A percentile compares a stretch with the other conserved stretches of the same genome.
phyloP scores from a whole-genome alignment of 2,329 filamentous ascomycete species.

The Xylaria sp. region DNA sequence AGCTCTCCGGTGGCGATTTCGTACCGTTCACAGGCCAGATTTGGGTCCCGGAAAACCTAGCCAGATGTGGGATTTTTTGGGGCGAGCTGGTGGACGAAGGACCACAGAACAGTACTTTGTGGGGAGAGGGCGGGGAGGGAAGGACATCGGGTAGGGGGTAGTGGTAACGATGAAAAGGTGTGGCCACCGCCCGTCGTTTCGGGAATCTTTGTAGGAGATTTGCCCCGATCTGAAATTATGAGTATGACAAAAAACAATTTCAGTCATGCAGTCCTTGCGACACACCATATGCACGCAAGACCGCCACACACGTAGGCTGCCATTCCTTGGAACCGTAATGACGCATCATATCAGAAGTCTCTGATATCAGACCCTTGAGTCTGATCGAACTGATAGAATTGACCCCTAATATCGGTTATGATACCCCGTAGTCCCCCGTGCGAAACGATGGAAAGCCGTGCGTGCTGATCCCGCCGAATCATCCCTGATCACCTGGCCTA shows the following conservation, averaged over 20 bases:
- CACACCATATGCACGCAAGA: conserved; percentile 7
- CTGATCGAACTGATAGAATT: background rate
- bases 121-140: background rate
- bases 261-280: background rate
- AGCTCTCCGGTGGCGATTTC: background rate
- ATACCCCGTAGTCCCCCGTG: background rate
- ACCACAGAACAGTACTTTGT: background rate
- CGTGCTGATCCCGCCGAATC: background rate
- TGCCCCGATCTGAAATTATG: background rate
- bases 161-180: background rate
- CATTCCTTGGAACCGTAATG: background rate
- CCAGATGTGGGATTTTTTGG: background rate
- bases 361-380: background rate
- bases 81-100: background rate
- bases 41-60: background rate
- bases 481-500: background rate
- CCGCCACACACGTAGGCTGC: background rate
- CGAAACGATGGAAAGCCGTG: background rate
- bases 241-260: background rate
- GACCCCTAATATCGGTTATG: background rate
- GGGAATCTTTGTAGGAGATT: background rate
- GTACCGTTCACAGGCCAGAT: background rate
- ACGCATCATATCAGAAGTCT: background rate
- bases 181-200: background rate
- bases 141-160: background rate